These are phyloP conservation scores for Solanum chiquidenum DNA, from an alignment of 257 asterid genomes.

Conservation along the genomic window DNA sequence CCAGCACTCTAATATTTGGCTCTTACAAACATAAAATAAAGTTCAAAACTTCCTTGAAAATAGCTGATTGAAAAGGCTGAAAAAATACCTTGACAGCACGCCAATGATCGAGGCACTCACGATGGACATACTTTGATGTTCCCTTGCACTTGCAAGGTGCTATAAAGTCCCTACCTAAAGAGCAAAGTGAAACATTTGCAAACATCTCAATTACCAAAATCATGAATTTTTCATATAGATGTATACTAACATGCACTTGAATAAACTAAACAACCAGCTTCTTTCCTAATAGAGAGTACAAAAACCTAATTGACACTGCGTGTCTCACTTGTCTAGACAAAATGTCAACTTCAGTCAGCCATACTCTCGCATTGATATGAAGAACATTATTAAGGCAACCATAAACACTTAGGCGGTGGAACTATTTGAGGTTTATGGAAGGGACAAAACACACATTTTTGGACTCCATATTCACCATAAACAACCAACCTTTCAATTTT, in stretches of 20 bases:
- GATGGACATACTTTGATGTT: constrained; percentile 78
- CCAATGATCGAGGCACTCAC: constrained; percentile 95
- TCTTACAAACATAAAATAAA: background rate
- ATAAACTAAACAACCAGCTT: background rate
- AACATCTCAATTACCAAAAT: background rate
- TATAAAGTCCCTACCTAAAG: constrained; percentile 85
- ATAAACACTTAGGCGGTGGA: background rate
- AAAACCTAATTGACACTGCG: background rate
- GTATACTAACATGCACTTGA: background rate
- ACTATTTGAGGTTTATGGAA: background rate
- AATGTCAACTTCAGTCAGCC: background rate
- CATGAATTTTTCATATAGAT: background rate
- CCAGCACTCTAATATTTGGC: background rate
- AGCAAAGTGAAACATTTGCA: constrained; percentile 5
- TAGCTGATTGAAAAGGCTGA: background rate
- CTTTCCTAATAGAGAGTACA: background rate
- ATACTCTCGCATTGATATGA: background rate
- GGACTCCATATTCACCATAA: background rate
- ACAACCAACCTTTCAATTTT: background rate
- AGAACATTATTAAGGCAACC: background rate
- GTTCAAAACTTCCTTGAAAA: background rate
- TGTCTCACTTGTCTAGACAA: background rate
- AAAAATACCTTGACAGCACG: constrained; percentile 73
- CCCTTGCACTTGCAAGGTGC: constrained; percentile 99
- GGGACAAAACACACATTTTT: background rate